Evolutionary conservation across 139 green algal species (phyloP).

Genomic region (Limnomonas spitsbergensis): DNA sequence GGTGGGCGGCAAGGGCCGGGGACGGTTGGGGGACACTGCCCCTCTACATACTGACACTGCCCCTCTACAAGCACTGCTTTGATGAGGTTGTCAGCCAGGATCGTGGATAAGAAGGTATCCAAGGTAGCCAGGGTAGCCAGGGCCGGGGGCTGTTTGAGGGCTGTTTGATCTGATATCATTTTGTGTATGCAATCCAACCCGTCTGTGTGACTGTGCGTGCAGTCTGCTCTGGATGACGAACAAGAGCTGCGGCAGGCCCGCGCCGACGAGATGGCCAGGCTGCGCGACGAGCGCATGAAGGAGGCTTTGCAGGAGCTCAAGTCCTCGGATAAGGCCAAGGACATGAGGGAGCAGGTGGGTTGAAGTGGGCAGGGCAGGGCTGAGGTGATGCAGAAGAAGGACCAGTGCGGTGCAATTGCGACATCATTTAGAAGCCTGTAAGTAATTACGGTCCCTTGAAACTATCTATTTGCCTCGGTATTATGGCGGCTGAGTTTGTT

Average conservation of each 20-base stretch:
- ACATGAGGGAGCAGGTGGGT: slow-evolving; percentile 66
- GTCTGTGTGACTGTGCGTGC: too few relatives aligned
- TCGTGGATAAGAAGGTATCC: too few relatives aligned
- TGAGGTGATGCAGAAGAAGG: not conserved
- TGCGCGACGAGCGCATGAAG: slow-evolving; percentile 51
- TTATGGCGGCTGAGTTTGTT: not conserved
- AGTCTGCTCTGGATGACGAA: slow-evolving; percentile 65
- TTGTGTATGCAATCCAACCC: too few relatives aligned
- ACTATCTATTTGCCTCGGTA: too few relatives aligned
- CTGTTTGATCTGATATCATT: too few relatives aligned
- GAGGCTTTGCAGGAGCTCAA: slow-evolving; percentile 75
- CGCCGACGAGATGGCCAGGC: slow-evolving; percentile 42
- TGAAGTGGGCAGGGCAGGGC: not conserved
- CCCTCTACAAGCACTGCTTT: too few relatives aligned
- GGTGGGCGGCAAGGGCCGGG: too few relatives aligned
- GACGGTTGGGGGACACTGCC: too few relatives aligned
- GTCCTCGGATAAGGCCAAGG: slow-evolving; percentile 46
- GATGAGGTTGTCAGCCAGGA: too few relatives aligned
- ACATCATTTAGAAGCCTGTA: not conserved
- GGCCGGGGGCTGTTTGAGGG: too few relatives aligned
- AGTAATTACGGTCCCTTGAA: not conserved
- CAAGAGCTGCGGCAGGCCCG: slow-evolving; percentile 54
- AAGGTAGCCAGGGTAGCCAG: too few relatives aligned
- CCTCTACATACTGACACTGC: too few relatives aligned
- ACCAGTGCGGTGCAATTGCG: not conserved